Base-by-base conservation (phyloP, 768 basidiomycete genomes). In the Macrolepiota albuminosa region DNA sequence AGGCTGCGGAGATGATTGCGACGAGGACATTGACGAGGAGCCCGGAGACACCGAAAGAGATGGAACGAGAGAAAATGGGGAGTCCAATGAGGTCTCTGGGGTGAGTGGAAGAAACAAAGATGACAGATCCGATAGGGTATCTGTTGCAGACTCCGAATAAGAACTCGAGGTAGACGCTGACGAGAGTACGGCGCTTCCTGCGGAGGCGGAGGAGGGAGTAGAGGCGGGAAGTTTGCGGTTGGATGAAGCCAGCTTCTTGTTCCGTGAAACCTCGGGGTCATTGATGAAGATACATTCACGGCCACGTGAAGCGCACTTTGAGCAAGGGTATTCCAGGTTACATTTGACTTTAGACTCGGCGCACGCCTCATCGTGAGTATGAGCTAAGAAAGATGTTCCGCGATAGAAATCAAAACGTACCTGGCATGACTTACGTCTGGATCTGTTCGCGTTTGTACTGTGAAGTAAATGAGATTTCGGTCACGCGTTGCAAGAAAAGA, bases 321-420 rank as follows among this genome's bases (percentile, higher is more conserved):
- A 80, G 69, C 88, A 89, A 18, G 88, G 88, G 58, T 77, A 81
- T 63, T 84, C 80, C 6, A 87, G 74, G 68, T 88, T 83, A 70
- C 88, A 89, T 73, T 87, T 88, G 14, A 88, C 81, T 72, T 89
- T 89, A n/a, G 86, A 87, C 63, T 86, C 84, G 3, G 86, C 87
- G 69, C 88, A 89, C 21, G 85, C 82, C 73, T 83, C 48, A 54
- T 42, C 18, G 45, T 4, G 57, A 46, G 16, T 24, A 33, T 66
- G 21, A 63, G 51, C 21, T 37, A 13, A 40, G 7, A 36, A 51
- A 48, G 40, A 60, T n/a, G 2, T 42, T 42, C 56, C 36, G 21
- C 10, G 16, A 2, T 9, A 14, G 21, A n/a, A 39, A 29, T 16
- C 16, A 37, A 39, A 31, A 49, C 69, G 37, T 65, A 78, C 79